Conservation (phyloP, 352 stramenopile species). For the Phytophthora tubulina region DNA sequence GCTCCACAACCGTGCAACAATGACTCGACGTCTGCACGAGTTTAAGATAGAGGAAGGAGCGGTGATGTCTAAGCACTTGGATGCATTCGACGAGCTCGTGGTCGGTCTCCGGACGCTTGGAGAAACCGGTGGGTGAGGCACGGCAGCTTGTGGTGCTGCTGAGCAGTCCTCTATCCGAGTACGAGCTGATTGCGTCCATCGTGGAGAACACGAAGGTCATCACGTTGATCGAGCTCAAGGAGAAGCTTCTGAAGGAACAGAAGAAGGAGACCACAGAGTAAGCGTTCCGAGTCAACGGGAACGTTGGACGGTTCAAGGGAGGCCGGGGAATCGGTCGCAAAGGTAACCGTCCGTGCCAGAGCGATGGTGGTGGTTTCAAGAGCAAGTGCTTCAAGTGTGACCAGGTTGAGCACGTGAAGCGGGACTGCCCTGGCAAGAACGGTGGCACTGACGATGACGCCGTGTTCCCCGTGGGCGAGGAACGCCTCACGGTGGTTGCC, state of each 20-base stretch:
- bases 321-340: not conserved
- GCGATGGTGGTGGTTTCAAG: not conserved
- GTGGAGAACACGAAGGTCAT: constrained; percentile 1
- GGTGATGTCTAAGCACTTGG: not conserved
- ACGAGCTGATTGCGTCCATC: not conserved
- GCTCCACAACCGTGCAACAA: constrained; percentile 38
- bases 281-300: constrained; percentile 1
- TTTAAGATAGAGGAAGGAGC: constrained; percentile 37
- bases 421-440: too few relatives aligned
- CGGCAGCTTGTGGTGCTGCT: not conserved
- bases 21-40: constrained; percentile 34
- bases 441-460: too few relatives aligned
- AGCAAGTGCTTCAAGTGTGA: too few relatives aligned
- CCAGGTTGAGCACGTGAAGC: too few relatives aligned
- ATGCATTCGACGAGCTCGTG: not conserved
- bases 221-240: not conserved
- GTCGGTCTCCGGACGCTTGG: not conserved
- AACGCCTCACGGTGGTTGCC: not conserved
- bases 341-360: not conserved
- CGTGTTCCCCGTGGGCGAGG: too few relatives aligned
- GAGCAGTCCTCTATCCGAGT: not conserved
- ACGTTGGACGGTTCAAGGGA: constrained; percentile 10
- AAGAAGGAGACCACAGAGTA: constrained; percentile 8
- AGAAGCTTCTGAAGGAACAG: constrained; percentile 1
- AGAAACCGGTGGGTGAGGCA: not conserved